Conservation (phyloP, 192 early-diverging fungal genomes). For the Pecoramyces ruminantium region DNA sequence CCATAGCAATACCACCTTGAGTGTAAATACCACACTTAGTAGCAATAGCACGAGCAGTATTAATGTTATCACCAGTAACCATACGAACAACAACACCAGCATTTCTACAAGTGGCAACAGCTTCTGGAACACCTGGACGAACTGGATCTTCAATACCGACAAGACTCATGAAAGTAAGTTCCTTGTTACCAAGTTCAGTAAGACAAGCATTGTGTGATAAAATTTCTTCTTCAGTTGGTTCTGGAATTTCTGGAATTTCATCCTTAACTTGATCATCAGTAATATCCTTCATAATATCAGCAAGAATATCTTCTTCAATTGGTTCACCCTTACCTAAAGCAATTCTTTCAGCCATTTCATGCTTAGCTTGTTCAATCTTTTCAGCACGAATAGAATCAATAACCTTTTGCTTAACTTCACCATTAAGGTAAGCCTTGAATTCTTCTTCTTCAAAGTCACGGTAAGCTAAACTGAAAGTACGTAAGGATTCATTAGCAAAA, state of each 20-base stretch:
- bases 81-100: conserved; percentile 94
- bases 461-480: conserved; percentile 81
- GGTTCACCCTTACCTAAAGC: background rate
- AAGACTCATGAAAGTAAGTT: conserved; percentile 64
- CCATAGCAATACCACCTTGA: conserved; percentile 76
- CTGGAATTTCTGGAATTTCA: conserved; percentile 13
- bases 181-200: conserved; percentile 33
- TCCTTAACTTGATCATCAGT: conserved; percentile 24
- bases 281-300: background rate
- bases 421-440: background rate
- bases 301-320: background rate
- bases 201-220: conserved; percentile 10
- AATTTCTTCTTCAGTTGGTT: conserved; percentile 1
- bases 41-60: conserved; percentile 89
- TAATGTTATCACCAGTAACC: conserved; percentile 95
- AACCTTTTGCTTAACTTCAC: background rate
- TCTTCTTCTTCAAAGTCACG: conserved; percentile 39
- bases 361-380: background rate
- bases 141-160: conserved; percentile 97
- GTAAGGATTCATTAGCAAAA: conserved; percentile 66
- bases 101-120: conserved; percentile 68
- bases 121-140: conserved; percentile 81
- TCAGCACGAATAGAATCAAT: background rate
- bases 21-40: conserved; percentile 82
- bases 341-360: background rate